Evolutionary conservation across 495 filamentous ascomycete species (phyloP), one percentile per base, ranked within the genome.

Genomic region (Penicillium argentinense): DNA sequence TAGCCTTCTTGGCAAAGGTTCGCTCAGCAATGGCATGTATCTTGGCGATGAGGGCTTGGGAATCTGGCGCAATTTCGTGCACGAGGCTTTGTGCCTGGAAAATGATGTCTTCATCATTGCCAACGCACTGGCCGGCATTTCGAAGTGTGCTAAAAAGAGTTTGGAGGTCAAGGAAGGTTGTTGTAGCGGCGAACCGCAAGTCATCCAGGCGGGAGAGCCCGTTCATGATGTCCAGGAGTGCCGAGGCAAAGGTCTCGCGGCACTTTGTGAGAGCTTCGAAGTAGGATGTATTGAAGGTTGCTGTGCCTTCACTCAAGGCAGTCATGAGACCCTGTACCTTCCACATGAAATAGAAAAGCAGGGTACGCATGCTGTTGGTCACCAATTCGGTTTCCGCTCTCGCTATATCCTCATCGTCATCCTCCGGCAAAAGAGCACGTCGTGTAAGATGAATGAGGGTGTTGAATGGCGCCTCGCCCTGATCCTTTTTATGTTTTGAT

Each of bases 341-440:
- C 93, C 93, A 98, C 84, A 95, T 88, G 65, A 96, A 93, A 69
- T 96, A 97, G 71, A 91, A 89, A 18, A 91, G 69, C 17, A 86
- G 64, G 5, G 84, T 75, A 50, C 84, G 83, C 50, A 91, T 82
- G 14, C 89, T 85, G 44, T 79, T 83, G 8, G 75, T 72, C 5
- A 91, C 81, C 39, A 93, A 68, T 47, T 91, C 85, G 46, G 89
- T 83, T 59, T 95, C 91, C 7, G 84, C 68, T 30, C 77, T 79
- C 43, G 85, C 83, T 3, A 78, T 60, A 9, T 86, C 83, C 21
- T 85, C 80, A 42, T 84, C 78, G 1, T 79, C 73, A 21, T 82
- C 78, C 23, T 77, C 52, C 26, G 63, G 71, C 14, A 81, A 76
- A 5, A 77, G 64, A 14, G 86, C 89, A 22, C 91, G 83, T 42